These are phyloP conservation scores for Apiospora saccharicola DNA, from an alignment of 2,329 filamentous ascomycete species.

Conservation along the genomic window DNA sequence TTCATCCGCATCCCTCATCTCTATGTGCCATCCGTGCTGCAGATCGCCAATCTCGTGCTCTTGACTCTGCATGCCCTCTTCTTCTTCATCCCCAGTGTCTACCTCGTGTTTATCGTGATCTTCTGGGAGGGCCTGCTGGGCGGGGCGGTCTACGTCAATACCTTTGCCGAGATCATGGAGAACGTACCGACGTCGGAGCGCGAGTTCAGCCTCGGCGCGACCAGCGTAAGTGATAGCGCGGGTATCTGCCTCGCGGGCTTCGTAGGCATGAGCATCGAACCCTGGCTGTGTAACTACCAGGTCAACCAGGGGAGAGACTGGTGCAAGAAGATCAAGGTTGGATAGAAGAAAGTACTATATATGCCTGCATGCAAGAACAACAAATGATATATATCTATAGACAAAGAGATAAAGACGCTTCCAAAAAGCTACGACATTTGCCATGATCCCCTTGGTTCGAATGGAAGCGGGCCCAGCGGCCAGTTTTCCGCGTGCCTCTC, in stretches of 20 bases:
- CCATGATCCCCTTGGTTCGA: background rate
- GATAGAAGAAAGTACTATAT: constrained; percentile 38
- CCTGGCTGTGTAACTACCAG: constrained; percentile 83
- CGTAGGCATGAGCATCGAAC: constrained; percentile 82
- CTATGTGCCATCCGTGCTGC: constrained; percentile 83
- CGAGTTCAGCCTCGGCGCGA: constrained; percentile 90
- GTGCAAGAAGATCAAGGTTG: constrained; percentile 65
- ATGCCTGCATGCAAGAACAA: background rate
- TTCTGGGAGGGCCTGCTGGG: constrained; percentile 96
- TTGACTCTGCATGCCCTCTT: constrained; percentile 80
- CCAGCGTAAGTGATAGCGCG: constrained; percentile 88
- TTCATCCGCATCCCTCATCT: constrained; percentile 83
- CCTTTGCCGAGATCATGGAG: constrained; percentile 93
- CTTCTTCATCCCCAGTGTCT: constrained; percentile 84
- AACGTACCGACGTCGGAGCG: constrained; percentile 77
- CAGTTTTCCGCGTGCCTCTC: background rate
- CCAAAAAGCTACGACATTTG: background rate
- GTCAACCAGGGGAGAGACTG: constrained; percentile 80
- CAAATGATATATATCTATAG: background rate
- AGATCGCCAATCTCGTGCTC: constrained; percentile 78
- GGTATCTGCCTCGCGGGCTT: constrained; percentile 91
- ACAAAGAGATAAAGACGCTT: background rate
- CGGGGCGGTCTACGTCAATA: constrained; percentile 93
- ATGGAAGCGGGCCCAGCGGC: background rate
- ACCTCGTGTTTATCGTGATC: constrained; percentile 82